phyloP scores from a whole-genome alignment of 176 grass and related monocot genomes.

The Saccharum spontaneum region DNA sequence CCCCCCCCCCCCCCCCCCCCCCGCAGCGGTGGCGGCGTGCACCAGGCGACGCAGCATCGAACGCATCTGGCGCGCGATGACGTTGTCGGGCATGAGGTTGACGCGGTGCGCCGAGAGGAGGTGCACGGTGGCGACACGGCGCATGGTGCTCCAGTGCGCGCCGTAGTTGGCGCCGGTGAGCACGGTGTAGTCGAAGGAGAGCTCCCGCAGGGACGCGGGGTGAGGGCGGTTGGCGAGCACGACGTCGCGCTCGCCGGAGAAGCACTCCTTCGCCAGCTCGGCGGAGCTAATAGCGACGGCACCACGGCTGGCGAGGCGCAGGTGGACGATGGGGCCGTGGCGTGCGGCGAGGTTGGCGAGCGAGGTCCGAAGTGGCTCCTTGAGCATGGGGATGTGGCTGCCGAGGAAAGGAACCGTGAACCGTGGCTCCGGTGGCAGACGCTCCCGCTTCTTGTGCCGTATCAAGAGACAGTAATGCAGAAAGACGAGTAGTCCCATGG shows the following conservation, averaged over 20 bases:
- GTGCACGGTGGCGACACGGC: slow-evolving; percentile 47
- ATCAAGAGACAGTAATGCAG: background rate
- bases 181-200: slow-evolving; percentile 37
- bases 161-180: slow-evolving; percentile 37
- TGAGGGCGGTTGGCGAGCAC: slow-evolving; percentile 61
- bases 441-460: background rate
- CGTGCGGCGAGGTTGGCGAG: slow-evolving; percentile 34
- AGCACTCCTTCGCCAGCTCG: slow-evolving; percentile 37
- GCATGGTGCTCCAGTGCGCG: slow-evolving; percentile 52
- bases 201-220: slow-evolving; percentile 30
- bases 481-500: background rate
- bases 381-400: slow-evolving; percentile 56
- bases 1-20: too few relatives aligned
- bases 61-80: slow-evolving; percentile 29
- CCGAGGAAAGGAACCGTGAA: slow-evolving; percentile 31
- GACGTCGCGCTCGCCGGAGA: slow-evolving; percentile 46
- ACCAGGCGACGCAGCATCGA: slow-evolving; percentile 32
- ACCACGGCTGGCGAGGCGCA: slow-evolving; percentile 41
- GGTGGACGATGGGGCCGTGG: slow-evolving; percentile 41
- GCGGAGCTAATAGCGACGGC: slow-evolving; percentile 45
- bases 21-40: background rate
- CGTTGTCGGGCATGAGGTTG: background rate
- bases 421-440: background rate
- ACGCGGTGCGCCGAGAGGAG: slow-evolving; percentile 29
- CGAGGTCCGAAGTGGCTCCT: slow-evolving; percentile 38